Evolutionary conservation across 495 filamentous ascomycete genomes (phyloP), one percentile per base, ranked within the genome.

Genomic region (Hypoxylon lenormandii): DNA sequence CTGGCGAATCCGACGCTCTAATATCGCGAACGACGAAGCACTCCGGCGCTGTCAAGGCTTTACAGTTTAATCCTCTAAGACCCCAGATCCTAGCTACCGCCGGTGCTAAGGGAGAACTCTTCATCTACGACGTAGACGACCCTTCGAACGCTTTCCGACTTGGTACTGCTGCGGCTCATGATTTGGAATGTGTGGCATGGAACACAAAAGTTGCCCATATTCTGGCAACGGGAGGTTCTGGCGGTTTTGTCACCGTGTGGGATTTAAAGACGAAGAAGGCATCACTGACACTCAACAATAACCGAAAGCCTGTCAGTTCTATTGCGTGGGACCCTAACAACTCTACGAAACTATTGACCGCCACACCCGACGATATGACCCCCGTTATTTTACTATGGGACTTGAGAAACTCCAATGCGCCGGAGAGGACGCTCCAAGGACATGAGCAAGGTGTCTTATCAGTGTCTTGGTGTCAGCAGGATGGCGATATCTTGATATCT

Each of bases 191-290:
- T 61, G 81, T 98, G 72, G 94, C 97, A 69, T 99, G 95, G 95
- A 99, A 99, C 81, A 93, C 93, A 72, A 98, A 97, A 82, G 94
- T 97, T 38, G 84, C 94, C 18, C 94, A 99, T 78, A 99, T 99
- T 73, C 79, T 98, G 63, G 96, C 93, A 23, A 97, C 95, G 11
- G 95, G 95, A 66, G 93, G 94, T 74, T 93, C 88, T 69, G 95
- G 93, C 16, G 95, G 95, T 10, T 97, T 97, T 73, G 93, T 98
- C 23, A 97, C 95, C 10, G 94, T 99, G 2, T 99, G 95, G 95
- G 95, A 99, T 82, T 87, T 98, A 43, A 97, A 96, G 83, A 91
- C 90, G 0, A 97, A 96, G 85, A 97, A 94, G 80, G 93, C 97
- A 70, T 97, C 92, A 54, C 81, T 99, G 77, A 97, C 94, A 1